phyloP scores from a whole-genome alignment of 306 rosid genomes.

The Gastrolobium villosum region DNA sequence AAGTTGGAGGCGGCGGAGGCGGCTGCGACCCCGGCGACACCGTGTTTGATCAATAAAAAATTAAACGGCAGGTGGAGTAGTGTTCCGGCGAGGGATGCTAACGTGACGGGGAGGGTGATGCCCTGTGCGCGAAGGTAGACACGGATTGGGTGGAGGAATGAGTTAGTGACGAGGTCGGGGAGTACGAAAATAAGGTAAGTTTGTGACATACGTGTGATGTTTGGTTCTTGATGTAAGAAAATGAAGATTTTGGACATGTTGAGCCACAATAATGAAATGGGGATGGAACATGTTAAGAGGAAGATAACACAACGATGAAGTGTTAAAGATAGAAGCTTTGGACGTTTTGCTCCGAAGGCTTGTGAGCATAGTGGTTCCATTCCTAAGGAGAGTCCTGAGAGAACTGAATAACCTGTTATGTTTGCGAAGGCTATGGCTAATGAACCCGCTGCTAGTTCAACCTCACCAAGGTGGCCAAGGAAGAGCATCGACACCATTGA shows the following conservation, averaged over 20 bases:
- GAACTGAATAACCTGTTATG: conserved; percentile 88
- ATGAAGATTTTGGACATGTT: conserved; percentile 66
- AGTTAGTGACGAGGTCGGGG: conserved; percentile 86
- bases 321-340: conserved; percentile 73
- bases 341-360: conserved; percentile 91
- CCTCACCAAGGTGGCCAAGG: conserved; percentile 78
- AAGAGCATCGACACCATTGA: conserved; percentile 86
- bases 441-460: conserved; percentile 78
- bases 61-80: conserved; percentile 69
- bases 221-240: conserved; percentile 57
- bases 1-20: conserved; percentile 78
- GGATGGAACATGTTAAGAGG: conserved; percentile 67
- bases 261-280: conserved; percentile 84
- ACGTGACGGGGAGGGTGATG: conserved; percentile 73
- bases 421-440: conserved; percentile 94
- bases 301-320: conserved; percentile 85
- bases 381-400: conserved; percentile 82
- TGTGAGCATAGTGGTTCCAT: conserved; percentile 97
- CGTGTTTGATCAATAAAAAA: conserved; percentile 51
- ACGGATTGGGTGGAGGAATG: conserved; percentile 85
- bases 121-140: conserved; percentile 93
- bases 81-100: conserved; percentile 78
- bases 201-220: conserved; percentile 65
- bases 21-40: conserved; percentile 77
- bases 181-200: conserved; percentile 67